Evolutionary conservation across 1,139 yeast species (phyloP).

Genomic region (Blastobotrys malaysiensis): DNA sequence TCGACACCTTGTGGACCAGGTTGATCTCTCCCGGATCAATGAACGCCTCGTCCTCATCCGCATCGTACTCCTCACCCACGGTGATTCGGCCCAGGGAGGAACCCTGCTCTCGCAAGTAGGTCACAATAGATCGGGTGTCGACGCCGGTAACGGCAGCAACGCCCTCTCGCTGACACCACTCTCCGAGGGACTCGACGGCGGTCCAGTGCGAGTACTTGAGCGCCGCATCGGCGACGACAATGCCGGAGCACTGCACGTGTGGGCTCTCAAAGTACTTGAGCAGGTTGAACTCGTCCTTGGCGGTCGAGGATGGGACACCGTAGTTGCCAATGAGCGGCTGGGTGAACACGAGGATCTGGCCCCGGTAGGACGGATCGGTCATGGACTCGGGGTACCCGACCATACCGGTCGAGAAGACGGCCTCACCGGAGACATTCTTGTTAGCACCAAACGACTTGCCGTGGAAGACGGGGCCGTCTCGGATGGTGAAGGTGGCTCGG

Average conservation of each 20-base stretch:
- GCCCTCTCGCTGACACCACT: conserved; percentile 95
- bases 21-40: conserved; percentile 89
- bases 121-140: conserved; percentile 90
- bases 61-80: conserved; percentile 85
- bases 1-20: conserved; percentile 88
- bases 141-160: conserved; percentile 97
- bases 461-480: conserved; percentile 88
- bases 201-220: conserved; percentile 97
- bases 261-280: conserved; percentile 91
- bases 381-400: conserved; percentile 98
- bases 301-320: conserved; percentile 87
- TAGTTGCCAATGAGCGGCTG: conserved; percentile 97
- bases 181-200: conserved; percentile 89
- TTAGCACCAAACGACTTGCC: conserved; percentile 96
- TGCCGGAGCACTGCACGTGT: conserved; percentile 86
- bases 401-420: conserved; percentile 93
- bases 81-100: conserved; percentile 87
- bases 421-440: conserved; percentile 89
- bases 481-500: conserved; percentile 76
- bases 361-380: conserved; percentile 97
- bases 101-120: conserved; percentile 91
- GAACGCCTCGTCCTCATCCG: conserved; percentile 86
- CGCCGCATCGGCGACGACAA: conserved; percentile 94
- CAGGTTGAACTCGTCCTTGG: conserved; percentile 75
- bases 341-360: conserved; percentile 93